Conservation (phyloP, 495 filamentous ascomycete species). For the Aspergillus nidulans region DNA sequence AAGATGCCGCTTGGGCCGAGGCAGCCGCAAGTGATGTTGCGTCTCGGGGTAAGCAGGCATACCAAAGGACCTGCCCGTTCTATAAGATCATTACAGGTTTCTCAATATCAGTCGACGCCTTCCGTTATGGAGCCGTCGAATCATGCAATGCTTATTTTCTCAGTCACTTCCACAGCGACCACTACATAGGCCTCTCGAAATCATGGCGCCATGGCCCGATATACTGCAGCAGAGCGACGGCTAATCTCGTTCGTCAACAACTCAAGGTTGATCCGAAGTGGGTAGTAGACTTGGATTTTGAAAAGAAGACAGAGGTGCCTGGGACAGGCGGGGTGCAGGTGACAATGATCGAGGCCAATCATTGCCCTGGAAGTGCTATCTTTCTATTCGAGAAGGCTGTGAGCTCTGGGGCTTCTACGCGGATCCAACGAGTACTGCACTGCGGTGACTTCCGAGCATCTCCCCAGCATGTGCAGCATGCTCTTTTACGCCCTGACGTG, state of each 20-base stretch:
- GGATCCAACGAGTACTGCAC: conserved; percentile 76
- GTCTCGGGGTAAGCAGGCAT: conserved; percentile 83
- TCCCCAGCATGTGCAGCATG: conserved; percentile 78
- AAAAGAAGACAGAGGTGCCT: conserved; percentile 73
- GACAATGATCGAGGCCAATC: conserved; percentile 94
- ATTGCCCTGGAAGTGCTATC: conserved; percentile 91
- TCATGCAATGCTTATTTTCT: conserved; percentile 94
- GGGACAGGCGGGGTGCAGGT: conserved; percentile 75
- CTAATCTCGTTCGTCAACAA: conserved; percentile 80
- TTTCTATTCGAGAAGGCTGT: conserved; percentile 84
- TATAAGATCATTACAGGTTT: conserved; percentile 96
- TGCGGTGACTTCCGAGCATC: conserved; percentile 96
- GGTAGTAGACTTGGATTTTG: conserved; percentile 82
- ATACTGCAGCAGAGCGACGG: conserved; percentile 91
- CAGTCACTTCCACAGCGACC: conserved; percentile 96
- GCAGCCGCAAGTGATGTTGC: conserved; percentile 76
- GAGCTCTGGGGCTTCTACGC: conserved; percentile 52
- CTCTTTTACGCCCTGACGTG: conserved; percentile 69
- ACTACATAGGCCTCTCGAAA: conserved; percentile 86
- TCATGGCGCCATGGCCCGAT: conserved; percentile 93
- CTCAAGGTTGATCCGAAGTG: conserved; percentile 82
- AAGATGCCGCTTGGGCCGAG: conserved; percentile 83
- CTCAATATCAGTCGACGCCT: conserved; percentile 91
- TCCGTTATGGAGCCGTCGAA: conserved; percentile 89
- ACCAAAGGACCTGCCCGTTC: conserved; percentile 89